These are phyloP conservation scores for Cladosporium colombiae DNA, from an alignment of 2,329 filamentous ascomycete genomes.

Conservation along the genomic window DNA sequence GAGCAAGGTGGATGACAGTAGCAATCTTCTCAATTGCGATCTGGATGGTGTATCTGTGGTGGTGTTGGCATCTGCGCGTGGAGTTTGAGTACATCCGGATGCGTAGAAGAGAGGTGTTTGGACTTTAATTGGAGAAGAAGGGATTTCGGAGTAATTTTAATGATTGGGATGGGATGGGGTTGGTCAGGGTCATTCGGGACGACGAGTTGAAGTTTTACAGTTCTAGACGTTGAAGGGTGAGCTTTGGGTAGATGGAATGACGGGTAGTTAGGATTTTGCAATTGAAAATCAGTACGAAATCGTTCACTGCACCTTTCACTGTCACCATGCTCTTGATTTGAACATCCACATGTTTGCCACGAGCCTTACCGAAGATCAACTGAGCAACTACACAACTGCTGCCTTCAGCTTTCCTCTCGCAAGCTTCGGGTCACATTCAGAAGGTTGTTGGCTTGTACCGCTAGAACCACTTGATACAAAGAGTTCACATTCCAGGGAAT, in stretches of 20 bases:
- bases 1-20: neutral
- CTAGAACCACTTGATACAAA: too few species aligned
- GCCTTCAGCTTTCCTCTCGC: too few species aligned
- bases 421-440: too few species aligned
- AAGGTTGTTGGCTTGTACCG: too few species aligned
- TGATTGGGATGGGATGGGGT: neutral
- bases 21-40: neutral
- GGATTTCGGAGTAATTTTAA: neutral
- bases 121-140: neutral
- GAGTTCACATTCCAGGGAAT: neutral
- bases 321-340: too few species aligned
- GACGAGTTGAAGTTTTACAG: neutral
- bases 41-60: neutral
- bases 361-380: too few species aligned
- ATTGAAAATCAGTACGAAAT: neutral
- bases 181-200: neutral
- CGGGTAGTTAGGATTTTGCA: neutral
- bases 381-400: too few species aligned
- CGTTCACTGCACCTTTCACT: too few species aligned
- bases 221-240: neutral
- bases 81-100: constrained; percentile 15
- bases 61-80: constrained; percentile 9
- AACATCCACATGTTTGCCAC: too few species aligned
- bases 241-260: neutral
- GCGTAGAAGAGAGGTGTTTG: constrained; percentile 1